Evolutionary conservation across 2,329 filamentous ascomycete species (phyloP).

Genomic region (Aspergillus brunneoviolaceus): DNA sequence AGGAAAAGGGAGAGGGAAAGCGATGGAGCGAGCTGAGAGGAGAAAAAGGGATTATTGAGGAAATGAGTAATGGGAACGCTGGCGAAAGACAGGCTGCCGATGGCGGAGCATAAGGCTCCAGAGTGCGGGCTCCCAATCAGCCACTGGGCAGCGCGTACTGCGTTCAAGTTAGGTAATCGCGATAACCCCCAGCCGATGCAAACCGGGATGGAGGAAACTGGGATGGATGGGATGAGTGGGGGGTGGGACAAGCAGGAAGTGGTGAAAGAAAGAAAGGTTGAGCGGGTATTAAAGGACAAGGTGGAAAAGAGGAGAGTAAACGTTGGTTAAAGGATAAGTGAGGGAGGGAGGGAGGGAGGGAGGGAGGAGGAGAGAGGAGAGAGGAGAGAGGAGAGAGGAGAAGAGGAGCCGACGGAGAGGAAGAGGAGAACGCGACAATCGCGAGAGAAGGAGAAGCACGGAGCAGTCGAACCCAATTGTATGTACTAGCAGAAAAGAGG

Average conservation of each 20-base stretch:
- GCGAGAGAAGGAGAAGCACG: slow-evolving; percentile 1
- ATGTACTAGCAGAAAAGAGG: background rate
- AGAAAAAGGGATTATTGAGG: slow-evolving; percentile 10
- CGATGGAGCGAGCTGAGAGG: background rate
- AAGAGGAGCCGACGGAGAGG: background rate
- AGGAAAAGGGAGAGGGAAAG: background rate
- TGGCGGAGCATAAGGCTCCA: slow-evolving; percentile 25
- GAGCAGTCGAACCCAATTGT: background rate
- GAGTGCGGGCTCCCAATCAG: slow-evolving; percentile 21
- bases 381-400: background rate
- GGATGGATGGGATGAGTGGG: slow-evolving; percentile 1
- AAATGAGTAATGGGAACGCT: slow-evolving; percentile 21
- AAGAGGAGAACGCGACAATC: no score
- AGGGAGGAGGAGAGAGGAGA: background rate
- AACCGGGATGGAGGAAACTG: slow-evolving; percentile 9
- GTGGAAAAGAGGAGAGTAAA: background rate
- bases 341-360: slow-evolving; percentile 7
- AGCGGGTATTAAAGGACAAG: slow-evolving; percentile 8
- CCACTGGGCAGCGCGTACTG: slow-evolving; percentile 17
- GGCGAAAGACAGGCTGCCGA: slow-evolving; percentile 21
- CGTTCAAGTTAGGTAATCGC: slow-evolving; percentile 20
- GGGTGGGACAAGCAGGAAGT: slow-evolving; percentile 7
- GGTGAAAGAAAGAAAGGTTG: slow-evolving; percentile 9
- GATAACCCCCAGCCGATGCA: slow-evolving; percentile 6
- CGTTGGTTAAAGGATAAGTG: background rate